Base-by-base conservation (phyloP, 2,329 filamentous ascomycete species). In the Xylariaceae sp. region DNA sequence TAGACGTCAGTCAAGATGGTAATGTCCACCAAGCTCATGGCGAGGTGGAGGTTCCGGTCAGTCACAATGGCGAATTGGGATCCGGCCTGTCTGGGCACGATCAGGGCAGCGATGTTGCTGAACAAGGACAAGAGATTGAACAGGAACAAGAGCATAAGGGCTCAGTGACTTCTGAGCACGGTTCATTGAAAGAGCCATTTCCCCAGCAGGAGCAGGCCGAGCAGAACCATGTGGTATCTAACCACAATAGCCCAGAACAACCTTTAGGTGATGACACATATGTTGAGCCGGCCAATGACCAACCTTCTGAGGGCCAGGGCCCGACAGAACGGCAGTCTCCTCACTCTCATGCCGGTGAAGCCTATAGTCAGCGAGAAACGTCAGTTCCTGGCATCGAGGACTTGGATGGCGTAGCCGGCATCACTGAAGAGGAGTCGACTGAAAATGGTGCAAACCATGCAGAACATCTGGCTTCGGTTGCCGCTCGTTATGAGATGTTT, bases 401-500 rank as follows among this genome's bases (percentile, higher is more conserved):
- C n/a, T 37, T 37, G 6, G 14, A 50, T 12, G 48, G 56, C n/a
- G 48, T 23, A n/a, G 52, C 40, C 3, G 48, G 29, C 21, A 19
- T 20, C 20, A 29, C 20, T 19, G 21, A 48, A 21, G 44, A 52
- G 23, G 54, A 52, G 9, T 40, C 54, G 14, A 20, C 51, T 23
- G 21, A 40, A 6, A 18, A 21, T 7, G 26, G 10, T 7, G 42
- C 46, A 14, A 14, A 44, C 5, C 50, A 49, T 40, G 54, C 54
- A 41, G 64, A 67, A 37, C 49, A 65, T 47, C 54, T 59, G 14
- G 47, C 64, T 43, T 56, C 60, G 20, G 51, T 71, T 44, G 63
- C 67, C 21, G 56, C 62, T 26, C 64, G 64, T 7, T 63, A 72
- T 54, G 65, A 62, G 43, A 58, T 71, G 54, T 65, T 64, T 23